Base-by-base conservation (phyloP, 1,284 basidiomycete species). In the Heliocybe sulcata region DNA sequence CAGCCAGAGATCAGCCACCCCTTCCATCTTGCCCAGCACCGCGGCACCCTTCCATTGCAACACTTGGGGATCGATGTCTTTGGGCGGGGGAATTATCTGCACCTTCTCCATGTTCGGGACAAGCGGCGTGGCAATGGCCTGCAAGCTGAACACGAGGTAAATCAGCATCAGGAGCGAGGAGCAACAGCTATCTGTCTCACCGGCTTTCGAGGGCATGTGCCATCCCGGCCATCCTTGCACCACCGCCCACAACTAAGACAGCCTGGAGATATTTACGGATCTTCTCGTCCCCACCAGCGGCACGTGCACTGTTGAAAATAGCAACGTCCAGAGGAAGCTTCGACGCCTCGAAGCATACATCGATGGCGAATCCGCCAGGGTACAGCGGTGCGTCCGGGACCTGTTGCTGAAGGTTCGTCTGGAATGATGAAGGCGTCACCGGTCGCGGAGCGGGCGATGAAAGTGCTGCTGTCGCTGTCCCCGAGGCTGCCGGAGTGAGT, bases 41-140 rank as follows among this genome's bases (percentile, higher is more conserved):
- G 90, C 85, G 19, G 90, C 93, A 3, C 96, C 96, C 70, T 98
- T 98, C 96, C 96, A 99, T 22, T 85, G 85, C 42, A 98, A 77
- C 51, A 93, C 85, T 35, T 85, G 81, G 3, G 93, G 92, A 69
- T 98, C 94, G 56, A 98, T 85, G 57, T 94, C 93, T 65, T 94
- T 90, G 1, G 94, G 94, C 1, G 93, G 88, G 16, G 94, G 92
- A 47, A 98, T 90, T 57, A 96, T 91, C 59, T 86, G 83, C 10
- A 94, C 85, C 65, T 90, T 87, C 67, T 90, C 86, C 80, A 92
- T 87, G 65, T 83, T 86, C 14, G 80, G 75, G 31, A 91, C 85
- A 25, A 91, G 69, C 0, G 91, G 87, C n/a, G 88, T 88, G 14
- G 90, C 87, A 55, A 93, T 90, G 3, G 90, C 90, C 62, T 94